Evolutionary conservation across 208 protist genomes (phyloP), one percentile per base, ranked within the genome.

Genomic region (Wallacemonas sp.): DNA sequence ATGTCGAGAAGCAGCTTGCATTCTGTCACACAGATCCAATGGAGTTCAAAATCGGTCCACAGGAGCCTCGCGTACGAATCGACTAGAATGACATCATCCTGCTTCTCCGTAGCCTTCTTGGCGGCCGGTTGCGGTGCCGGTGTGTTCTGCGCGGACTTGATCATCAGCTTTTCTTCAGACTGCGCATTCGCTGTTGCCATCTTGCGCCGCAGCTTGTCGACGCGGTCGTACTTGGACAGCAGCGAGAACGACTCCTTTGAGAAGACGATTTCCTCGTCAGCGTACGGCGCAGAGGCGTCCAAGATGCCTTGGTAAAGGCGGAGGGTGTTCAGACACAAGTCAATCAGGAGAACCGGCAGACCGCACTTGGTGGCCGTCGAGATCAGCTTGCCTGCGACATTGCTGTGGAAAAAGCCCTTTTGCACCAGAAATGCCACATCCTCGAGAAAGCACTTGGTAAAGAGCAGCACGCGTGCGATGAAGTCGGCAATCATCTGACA

Each of bases 401-500:
- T 83, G 64, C 77, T 87, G 64, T 95, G 76, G 60, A 96, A 92
- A 72, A 96, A 94, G 5, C 92, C 92, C 49, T 95, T 96, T 65
- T 94, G 92, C 24, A 88, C 79, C 17, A 95, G 73, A 41, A 94
- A 94, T 16, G 88, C 88, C 12, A 94, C 65, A 67, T 96, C 92
- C 62, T 96, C 92, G 32, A 74, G 88, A n/a, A 95, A 84, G 0
- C 85, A 94, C 61, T 96, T 96, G 26, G 88, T 54, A 64, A 86
- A 95, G 62, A 94, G 73, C 21, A 96, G 77, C 4, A 70, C 65
- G 24, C 92, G 73, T 14, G 92, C 92, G 21, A 93, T 44, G 70
- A 96, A 87, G 72, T 96, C 92, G 34, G 87, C 72, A 19, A 95
- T 76, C 92, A 96, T 96, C 72, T 96, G 92, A n/a, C 75, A 87